Base-by-base conservation (phyloP, 768 basidiomycete species). In the Mycena crocata region DNA sequence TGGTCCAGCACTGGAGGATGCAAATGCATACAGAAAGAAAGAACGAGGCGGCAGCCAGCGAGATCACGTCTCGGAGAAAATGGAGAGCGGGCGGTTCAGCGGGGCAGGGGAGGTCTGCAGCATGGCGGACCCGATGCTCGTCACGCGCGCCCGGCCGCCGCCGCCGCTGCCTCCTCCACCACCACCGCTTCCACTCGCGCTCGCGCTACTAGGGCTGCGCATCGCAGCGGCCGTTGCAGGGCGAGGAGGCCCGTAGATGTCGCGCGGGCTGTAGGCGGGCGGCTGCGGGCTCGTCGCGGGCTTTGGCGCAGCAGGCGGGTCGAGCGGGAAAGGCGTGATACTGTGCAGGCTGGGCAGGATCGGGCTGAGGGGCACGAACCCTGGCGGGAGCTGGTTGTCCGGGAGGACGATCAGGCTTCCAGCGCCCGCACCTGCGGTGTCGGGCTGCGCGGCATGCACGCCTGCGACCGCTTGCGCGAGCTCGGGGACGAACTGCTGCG, bases 361-460 rank as follows among this genome's bases (percentile, higher is more conserved):
- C 5, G 80, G 79, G 63, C 79, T 80, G 30, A 81, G 73, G 9
- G 80, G 81, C 15, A 82, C 70, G 70, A 82, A 84, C 3, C 81
- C 79, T 0, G 73, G 77, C 9, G 82, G 82, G 26, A 81, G 71
- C 32, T 77, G 68, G 49, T 77, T 74, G 46, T 79, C 76, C 9
- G 75, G 72, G 17, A 79, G 70, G 31, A 76, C 72, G 57, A 75
- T 68, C 7, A 58, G 40, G 63, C 64, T 26, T 71, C 69, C 23
- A 52, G 55, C n/a, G 65, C 61, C 34, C 52, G 55, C n/a, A 64
- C 61, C 34, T 63, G 30, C n/a, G 35, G 35, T n/a, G 17, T 31
- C 23, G 37, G 9, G 3, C 17, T 35, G 35, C 63, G 32, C 40
- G 19, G 48, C 39, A 21, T 46, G 54, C 39, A 67, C 39, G 14